Conservation (phyloP, 1,284 basidiomycete genomes). For the Apiotrichum veenhuisii region DNA sequence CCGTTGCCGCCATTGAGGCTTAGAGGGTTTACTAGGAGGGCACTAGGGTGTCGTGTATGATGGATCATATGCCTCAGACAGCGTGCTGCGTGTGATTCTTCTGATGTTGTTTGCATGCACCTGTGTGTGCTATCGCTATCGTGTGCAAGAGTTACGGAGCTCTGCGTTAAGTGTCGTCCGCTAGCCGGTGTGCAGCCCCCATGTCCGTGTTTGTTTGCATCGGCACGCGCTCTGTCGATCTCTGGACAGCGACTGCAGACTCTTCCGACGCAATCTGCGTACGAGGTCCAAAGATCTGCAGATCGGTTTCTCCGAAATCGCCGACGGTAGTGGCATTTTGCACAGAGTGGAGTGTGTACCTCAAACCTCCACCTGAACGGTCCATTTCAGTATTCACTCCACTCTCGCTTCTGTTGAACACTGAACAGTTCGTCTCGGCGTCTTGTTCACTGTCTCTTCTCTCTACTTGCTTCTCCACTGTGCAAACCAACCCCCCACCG, state of each 20-base stretch:
- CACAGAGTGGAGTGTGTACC: neutral
- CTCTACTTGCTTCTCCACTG: too few relatives aligned
- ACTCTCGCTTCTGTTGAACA: too few relatives aligned
- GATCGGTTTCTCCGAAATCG: neutral
- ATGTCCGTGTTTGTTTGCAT: too few relatives aligned
- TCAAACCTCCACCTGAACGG: neutral
- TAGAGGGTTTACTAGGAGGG: conserved; percentile 28
- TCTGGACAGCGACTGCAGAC: too few relatives aligned
- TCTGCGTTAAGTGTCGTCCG: too few relatives aligned
- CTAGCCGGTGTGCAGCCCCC: too few relatives aligned
- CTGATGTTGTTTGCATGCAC: conserved; percentile 6
- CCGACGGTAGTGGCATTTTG: neutral
- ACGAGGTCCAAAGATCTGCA: too few relatives aligned
- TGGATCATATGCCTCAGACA: conserved; percentile 37
- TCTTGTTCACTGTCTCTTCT: too few relatives aligned
- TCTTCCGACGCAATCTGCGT: too few relatives aligned
- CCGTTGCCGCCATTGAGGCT: conserved; percentile 50
- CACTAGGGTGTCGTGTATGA: conserved; percentile 41
- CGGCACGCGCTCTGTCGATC: too few relatives aligned
- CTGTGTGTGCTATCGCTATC: neutral
- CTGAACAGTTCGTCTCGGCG: too few relatives aligned
- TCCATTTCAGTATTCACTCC: neutral
- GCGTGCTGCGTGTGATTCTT: neutral
- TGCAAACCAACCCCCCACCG: neutral
- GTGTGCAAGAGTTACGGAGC: too few relatives aligned